A percentile compares a stretch with the other conserved stretches of the same genome.
Evolutionary conservation across 805 yeast species (phyloP).

Genomic region (Metschnikowia gelsemii): DNA sequence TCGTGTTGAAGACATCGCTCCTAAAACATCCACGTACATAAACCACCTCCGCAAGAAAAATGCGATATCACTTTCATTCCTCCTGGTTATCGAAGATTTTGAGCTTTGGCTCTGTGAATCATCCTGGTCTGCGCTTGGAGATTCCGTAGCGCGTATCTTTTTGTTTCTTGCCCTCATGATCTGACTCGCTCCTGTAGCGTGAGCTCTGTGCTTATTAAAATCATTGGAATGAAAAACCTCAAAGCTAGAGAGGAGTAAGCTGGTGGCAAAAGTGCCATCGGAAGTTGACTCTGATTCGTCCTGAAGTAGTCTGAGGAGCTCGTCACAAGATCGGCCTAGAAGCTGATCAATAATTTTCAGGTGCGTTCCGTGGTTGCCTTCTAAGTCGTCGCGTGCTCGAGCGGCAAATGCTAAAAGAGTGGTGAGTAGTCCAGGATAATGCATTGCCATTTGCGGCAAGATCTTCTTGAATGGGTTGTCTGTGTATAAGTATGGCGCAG

Average conservation of each 20-base stretch:
- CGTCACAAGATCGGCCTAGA: conserved; percentile 57
- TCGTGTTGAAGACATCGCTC: conserved; percentile 56
- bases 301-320: conserved; percentile 49
- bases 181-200: conserved; percentile 65
- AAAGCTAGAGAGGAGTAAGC: conserved; percentile 57
- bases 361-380: conserved; percentile 30
- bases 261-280: conserved; percentile 65
- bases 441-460: conserved; percentile 67
- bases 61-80: conserved; percentile 40
- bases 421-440: conserved; percentile 54
- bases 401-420: conserved; percentile 50
- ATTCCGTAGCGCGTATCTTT: background rate
- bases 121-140: background rate
- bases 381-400: conserved; percentile 27
- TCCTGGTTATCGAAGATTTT: conserved; percentile 10
- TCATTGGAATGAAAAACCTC: conserved; percentile 47
- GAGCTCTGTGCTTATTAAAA: conserved; percentile 59
- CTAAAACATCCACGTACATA: conserved; percentile 63
- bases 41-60: conserved; percentile 68
- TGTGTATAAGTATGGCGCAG: conserved; percentile 58
- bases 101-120: conserved; percentile 2
- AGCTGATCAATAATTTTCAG: conserved; percentile 48
- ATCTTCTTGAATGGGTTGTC: conserved; percentile 66
- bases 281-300: conserved; percentile 55
- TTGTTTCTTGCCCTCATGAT: conserved; percentile 28